These are phyloP conservation scores for Phycomyces nitens DNA, from an alignment of 192 early-diverging fungal genomes.

Conservation along the genomic window DNA sequence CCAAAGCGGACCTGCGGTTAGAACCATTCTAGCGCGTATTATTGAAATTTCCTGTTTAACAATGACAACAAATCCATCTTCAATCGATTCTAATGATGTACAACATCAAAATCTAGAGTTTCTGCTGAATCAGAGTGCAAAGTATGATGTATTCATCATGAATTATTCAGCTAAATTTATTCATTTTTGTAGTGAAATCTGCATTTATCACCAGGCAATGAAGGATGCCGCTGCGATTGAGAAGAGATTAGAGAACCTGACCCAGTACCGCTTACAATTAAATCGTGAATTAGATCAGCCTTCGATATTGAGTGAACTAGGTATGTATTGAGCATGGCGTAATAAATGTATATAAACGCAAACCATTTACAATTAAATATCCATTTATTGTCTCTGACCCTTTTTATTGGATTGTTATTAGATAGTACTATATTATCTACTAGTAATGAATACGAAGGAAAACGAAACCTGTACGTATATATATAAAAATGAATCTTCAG, in stretches of 20 bases:
- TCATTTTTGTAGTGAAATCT: neutral
- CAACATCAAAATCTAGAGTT: neutral
- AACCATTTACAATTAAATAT: too few relatives aligned
- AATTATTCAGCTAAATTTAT: neutral
- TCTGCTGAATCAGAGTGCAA: neutral
- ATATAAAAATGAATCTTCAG: neutral
- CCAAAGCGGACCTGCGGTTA: too few relatives aligned
- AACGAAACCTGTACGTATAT: neutral
- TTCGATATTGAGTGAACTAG: neutral
- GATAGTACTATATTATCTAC: neutral
- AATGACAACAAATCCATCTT: too few relatives aligned
- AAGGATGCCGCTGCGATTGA: neutral
- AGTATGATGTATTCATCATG: neutral
- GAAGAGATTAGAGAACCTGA: neutral
- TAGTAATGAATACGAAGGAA: neutral
- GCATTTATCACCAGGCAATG: neutral
- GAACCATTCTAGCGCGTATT: too few relatives aligned
- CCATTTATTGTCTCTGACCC: too few relatives aligned
- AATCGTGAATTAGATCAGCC: neutral
- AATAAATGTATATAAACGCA: neutral
- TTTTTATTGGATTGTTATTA: too few relatives aligned
- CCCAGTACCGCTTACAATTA: neutral
- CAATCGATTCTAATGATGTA: too few relatives aligned
- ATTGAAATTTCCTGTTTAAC: too few relatives aligned
- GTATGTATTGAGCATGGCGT: neutral